phyloP scores from a whole-genome alignment of 2,329 filamentous ascomycete genomes.

The Talaromyces marneffei region DNA sequence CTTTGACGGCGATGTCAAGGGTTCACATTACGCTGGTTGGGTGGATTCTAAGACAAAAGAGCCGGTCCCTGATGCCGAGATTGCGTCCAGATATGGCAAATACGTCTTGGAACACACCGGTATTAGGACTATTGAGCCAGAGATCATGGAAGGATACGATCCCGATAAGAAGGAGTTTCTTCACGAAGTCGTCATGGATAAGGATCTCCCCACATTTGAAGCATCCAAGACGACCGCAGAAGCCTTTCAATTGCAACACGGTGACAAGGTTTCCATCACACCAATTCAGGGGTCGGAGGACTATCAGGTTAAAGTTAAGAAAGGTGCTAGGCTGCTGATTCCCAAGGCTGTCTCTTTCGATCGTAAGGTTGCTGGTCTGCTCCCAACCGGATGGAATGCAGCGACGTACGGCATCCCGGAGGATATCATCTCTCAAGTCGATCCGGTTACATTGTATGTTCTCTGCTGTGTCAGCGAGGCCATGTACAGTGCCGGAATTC shows the following conservation, averaged over 20 bases:
- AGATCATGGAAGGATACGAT: constrained; percentile 75
- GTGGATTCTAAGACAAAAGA: constrained; percentile 91
- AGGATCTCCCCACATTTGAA: constrained; percentile 95
- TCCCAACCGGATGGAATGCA: constrained; percentile 94
- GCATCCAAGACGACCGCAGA: constrained; percentile 95
- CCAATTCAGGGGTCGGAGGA: constrained; percentile 59
- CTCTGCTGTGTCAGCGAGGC: constrained; percentile 85
- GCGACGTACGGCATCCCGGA: constrained; percentile 94
- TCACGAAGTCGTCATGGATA: constrained; percentile 94
- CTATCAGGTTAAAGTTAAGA: constrained; percentile 89
- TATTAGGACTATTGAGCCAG: constrained; percentile 94
- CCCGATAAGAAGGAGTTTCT: constrained; percentile 97
- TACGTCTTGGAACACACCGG: constrained; percentile 91
- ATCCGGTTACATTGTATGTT: constrained; percentile 87
- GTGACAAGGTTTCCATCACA: constrained; percentile 62
- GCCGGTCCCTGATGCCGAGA: constrained; percentile 65
- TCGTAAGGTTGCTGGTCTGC: constrained; percentile 91
- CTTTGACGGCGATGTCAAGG: constrained; percentile 95
- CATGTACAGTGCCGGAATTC: constrained; percentile 86
- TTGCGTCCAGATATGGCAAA: constrained; percentile 83
- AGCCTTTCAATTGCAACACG: constrained; percentile 94
- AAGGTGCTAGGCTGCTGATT: constrained; percentile 89
- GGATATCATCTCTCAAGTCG: constrained; percentile 95
- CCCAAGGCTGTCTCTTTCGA: constrained; percentile 97
- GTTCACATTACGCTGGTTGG: constrained; percentile 90